These are phyloP conservation scores for Camellia japonica DNA, from an alignment of 148 eudicot genomes.

Conservation along the genomic window DNA sequence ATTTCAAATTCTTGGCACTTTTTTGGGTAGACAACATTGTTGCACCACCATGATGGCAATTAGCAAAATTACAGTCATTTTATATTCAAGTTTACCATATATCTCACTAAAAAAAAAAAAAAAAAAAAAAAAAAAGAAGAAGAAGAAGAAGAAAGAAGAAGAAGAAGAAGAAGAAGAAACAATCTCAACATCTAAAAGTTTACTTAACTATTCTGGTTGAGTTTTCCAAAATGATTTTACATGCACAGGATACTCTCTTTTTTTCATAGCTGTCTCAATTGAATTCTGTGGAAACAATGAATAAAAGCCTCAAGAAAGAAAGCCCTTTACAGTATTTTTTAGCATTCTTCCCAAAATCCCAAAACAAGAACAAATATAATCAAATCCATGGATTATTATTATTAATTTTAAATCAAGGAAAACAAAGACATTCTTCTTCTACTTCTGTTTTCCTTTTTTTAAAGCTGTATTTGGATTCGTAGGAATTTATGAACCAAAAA, in stretches of 20 bases:
- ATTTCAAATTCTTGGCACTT: not conserved
- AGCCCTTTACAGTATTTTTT: not conserved
- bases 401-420: not conserved
- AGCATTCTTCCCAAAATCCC: not conserved
- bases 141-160: too few relatives aligned
- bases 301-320: not conserved
- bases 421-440: too few relatives aligned
- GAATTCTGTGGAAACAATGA: not conserved
- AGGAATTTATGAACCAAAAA: too few relatives aligned
- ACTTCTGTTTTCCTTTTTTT: too few relatives aligned
- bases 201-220: not conserved
- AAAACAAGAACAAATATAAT: not conserved
- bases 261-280: not conserved
- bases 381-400: not conserved
- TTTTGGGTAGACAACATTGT: not conserved
- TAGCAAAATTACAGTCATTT: too few relatives aligned
- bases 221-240: not conserved
- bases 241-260: not conserved
- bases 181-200: not conserved
- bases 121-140: too few relatives aligned
- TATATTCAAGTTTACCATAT: too few relatives aligned
- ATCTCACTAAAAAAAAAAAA: too few relatives aligned
- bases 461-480: too few relatives aligned
- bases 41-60: too few relatives aligned
- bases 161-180: too few relatives aligned